Evolutionary conservation across 2,329 filamentous ascomycete genomes (phyloP).

Genomic region (Orbilia javanica): DNA sequence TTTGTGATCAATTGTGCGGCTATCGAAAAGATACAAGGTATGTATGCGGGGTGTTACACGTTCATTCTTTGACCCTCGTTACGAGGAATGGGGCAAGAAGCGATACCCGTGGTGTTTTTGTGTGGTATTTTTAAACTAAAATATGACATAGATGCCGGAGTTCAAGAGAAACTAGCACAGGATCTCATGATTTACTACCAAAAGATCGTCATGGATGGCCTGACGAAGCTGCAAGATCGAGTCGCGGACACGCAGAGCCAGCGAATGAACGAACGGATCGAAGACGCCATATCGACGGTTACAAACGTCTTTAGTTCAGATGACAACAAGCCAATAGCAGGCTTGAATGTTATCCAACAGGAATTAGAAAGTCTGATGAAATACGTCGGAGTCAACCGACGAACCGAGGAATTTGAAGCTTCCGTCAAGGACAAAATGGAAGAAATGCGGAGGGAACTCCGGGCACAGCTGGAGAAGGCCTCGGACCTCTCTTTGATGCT

Average conservation of each 20-base stretch:
- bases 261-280: constrained; percentile 45
- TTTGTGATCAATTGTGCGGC: constrained; percentile 37
- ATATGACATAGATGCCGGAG: constrained; percentile 34
- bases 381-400: constrained; percentile 28
- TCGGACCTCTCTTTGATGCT: constrained; percentile 60
- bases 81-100: too few species aligned
- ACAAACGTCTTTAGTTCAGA: constrained; percentile 16
- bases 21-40: constrained; percentile 32
- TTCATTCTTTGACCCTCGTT: not conserved
- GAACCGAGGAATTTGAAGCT: constrained; percentile 34
- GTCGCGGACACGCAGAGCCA: constrained; percentile 36
- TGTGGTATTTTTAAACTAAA: constrained; percentile 4
- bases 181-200: constrained; percentile 48
- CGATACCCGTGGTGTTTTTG: not conserved
- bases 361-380: constrained; percentile 28
- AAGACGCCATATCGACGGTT: constrained; percentile 32
- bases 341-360: constrained; percentile 17
- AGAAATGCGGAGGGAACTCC: constrained; percentile 60
- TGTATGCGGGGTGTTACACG: not conserved
- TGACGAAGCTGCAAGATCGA: constrained; percentile 43
- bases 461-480: constrained; percentile 57
- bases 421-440: constrained; percentile 49
- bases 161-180: constrained; percentile 51
- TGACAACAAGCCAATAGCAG: constrained; percentile 22
- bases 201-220: constrained; percentile 33